These are phyloP conservation scores for Hippophae tibetana DNA, from an alignment of 306 rosid species.

Conservation along the genomic window DNA sequence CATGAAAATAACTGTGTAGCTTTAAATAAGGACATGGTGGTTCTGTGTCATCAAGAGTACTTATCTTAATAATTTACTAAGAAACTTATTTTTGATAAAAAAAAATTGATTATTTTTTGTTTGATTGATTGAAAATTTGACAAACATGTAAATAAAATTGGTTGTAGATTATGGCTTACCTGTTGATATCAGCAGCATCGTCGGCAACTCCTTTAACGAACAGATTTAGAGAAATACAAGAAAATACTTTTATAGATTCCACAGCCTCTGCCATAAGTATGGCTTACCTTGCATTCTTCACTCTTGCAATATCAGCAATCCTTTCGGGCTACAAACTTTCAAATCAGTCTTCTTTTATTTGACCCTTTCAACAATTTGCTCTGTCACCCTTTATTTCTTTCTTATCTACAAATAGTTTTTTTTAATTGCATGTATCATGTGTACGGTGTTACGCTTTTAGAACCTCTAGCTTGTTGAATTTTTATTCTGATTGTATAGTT, in stretches of 20 bases:
- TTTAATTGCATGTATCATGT: too few species aligned
- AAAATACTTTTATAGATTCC: slow-evolving; percentile 57
- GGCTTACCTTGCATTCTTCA: slow-evolving; percentile 56
- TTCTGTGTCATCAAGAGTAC: too few species aligned
- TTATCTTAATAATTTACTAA: too few species aligned
- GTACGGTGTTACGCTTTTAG: too few species aligned
- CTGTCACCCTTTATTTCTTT: not conserved
- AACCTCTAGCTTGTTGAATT: too few species aligned
- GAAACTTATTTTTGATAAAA: too few species aligned
- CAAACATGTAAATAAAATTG: not conserved
- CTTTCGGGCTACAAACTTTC: slow-evolving; percentile 60
- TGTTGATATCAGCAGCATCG: slow-evolving; percentile 69
- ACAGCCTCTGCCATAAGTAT: slow-evolving; percentile 58
- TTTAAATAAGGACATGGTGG: too few species aligned
- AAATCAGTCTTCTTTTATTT: slow-evolving; percentile 27
- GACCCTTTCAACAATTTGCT: not conserved
- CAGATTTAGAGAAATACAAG: slow-evolving; percentile 49
- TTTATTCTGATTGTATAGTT: too few species aligned
- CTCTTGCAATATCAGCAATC: slow-evolving; percentile 38
- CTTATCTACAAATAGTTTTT: not conserved
- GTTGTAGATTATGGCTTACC: slow-evolving; percentile 66
- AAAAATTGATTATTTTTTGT: too few species aligned
- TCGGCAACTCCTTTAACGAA: slow-evolving; percentile 57
- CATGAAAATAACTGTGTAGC: too few species aligned
- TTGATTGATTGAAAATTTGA: too few species aligned